These are phyloP conservation scores for Oidiodendron maius DNA, from an alignment of 495 filamentous ascomycete genomes.

Conservation along the genomic window DNA sequence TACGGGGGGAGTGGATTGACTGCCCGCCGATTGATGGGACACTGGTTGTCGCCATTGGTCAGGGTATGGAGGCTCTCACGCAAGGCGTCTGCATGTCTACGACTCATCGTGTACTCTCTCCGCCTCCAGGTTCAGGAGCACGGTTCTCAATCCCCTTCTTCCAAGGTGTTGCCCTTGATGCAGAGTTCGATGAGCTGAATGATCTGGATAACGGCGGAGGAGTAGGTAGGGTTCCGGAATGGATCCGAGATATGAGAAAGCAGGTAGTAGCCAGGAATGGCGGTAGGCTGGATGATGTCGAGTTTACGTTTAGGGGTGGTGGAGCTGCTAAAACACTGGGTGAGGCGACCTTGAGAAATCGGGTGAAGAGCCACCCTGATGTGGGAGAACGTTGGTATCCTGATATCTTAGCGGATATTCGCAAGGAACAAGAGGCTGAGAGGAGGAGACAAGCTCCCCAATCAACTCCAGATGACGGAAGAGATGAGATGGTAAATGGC, in stretches of 20 bases:
- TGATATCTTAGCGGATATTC: conserved; percentile 50
- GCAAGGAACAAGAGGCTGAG: conserved; percentile 38
- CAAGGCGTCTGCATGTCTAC: conserved; percentile 81
- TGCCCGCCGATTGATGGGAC: conserved; percentile 56
- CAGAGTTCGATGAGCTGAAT: conserved; percentile 67
- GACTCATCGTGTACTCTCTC: conserved; percentile 75
- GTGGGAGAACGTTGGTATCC: conserved; percentile 85
- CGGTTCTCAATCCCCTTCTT: conserved; percentile 88
- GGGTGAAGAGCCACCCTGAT: conserved; percentile 86
- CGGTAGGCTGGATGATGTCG: conserved; percentile 58
- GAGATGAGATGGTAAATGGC: not conserved
- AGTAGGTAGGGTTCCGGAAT: conserved; percentile 59
- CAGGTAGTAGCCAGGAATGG: conserved; percentile 42
- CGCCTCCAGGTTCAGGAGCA: conserved; percentile 58
- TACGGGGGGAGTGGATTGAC: conserved; percentile 74
- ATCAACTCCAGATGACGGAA: conserved; percentile 16
- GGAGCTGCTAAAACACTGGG: conserved; percentile 58
- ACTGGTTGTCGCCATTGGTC: conserved; percentile 88
- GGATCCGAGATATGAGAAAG: conserved; percentile 51
- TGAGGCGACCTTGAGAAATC: conserved; percentile 77
- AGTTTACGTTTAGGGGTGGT: conserved; percentile 71
- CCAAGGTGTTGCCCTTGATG: conserved; percentile 79
- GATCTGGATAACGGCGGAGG: conserved; percentile 62
- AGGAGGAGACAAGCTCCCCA: conserved; percentile 14
- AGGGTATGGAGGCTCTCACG: conserved; percentile 87